Conservation (phyloP, 768 basidiomycete species). For the Boletales sp. region DNA sequence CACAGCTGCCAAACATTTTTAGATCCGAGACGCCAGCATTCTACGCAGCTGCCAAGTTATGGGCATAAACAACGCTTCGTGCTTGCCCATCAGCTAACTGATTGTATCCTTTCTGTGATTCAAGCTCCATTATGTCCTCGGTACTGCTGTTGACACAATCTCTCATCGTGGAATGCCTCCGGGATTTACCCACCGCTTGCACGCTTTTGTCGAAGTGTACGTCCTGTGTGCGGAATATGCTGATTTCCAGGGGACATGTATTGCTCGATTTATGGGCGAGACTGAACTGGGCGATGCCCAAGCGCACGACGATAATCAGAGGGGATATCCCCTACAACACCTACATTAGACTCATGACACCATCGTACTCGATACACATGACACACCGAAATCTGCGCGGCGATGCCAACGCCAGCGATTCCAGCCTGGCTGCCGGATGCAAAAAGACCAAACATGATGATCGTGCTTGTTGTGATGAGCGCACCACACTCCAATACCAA, state of each 20-base stretch:
- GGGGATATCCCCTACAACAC: slow-evolving; percentile 15
- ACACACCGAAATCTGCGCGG: slow-evolving; percentile 17
- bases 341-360: not conserved
- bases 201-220: not conserved
- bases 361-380: not conserved
- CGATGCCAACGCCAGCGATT: slow-evolving; percentile 13
- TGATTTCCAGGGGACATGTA: slow-evolving; percentile 1
- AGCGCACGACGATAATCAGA: slow-evolving; percentile 13
- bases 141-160: too few relatives aligned
- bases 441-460: slow-evolving; percentile 18
- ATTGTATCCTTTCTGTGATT: too few relatives aligned
- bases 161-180: too few relatives aligned
- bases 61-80: too few relatives aligned
- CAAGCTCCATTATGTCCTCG: too few relatives aligned
- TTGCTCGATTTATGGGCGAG: not conserved
- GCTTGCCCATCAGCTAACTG: too few relatives aligned
- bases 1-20: too few relatives aligned
- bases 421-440: slow-evolving; percentile 8
- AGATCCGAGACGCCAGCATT: too few relatives aligned
- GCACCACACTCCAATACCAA: slow-evolving; percentile 18
- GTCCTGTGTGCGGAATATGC: not conserved
- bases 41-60: too few relatives aligned
- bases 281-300: slow-evolving; percentile 8
- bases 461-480: slow-evolving; percentile 17
- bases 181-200: too few relatives aligned